Base-by-base conservation (phyloP, 306 rosid species). In the Hippophae tibetana region DNA sequence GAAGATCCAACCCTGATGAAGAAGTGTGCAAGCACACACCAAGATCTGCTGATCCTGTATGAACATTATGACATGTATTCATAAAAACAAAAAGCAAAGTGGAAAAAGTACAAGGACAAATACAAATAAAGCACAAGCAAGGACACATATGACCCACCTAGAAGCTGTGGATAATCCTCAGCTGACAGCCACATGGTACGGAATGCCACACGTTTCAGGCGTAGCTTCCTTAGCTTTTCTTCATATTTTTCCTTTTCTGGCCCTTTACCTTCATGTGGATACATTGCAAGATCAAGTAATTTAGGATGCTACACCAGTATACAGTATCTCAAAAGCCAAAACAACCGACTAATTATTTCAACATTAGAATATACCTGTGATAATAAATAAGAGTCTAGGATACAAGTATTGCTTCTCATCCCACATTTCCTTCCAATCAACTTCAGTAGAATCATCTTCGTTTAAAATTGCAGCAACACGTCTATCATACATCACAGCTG, bases 1-100 rank as follows among this genome's bases (percentile, higher is more conserved):
- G 99, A 78, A 88, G 99, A 78, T 92, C 99, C 68, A 92, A 72
- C 69, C 96, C 99, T 13, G 99, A 92, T 47, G 99, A 92, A 44
- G 96, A 92, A 55, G 96, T 88, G 73, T 92, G 99, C 66, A 92
- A 72, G 76, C 99, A 92, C 64, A 92, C 89, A 55, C 99, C 99
- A 46, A 92, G 76, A 65, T 92, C 96, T 9, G 86, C 96, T 5
- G 99, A 92, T 63, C 99, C 99, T 92, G 81, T 52, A 70, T 68
- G 78, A 57, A 13, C 26, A 69, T 60, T 55, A 57, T 57, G 46
- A 73, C 42, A 56, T 62, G 43, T 58, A 53, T 13, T 50, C 53
- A 45, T 52, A 69, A 47, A 61, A 47, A 49, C 18, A 47, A 52
- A 46, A 57, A 58, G 50, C 54, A 48, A 38, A 61, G 23, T 18